These are phyloP conservation scores for Hordeum vulgare DNA, from an alignment of 176 grass and related monocot genomes.

Conservation along the genomic window DNA sequence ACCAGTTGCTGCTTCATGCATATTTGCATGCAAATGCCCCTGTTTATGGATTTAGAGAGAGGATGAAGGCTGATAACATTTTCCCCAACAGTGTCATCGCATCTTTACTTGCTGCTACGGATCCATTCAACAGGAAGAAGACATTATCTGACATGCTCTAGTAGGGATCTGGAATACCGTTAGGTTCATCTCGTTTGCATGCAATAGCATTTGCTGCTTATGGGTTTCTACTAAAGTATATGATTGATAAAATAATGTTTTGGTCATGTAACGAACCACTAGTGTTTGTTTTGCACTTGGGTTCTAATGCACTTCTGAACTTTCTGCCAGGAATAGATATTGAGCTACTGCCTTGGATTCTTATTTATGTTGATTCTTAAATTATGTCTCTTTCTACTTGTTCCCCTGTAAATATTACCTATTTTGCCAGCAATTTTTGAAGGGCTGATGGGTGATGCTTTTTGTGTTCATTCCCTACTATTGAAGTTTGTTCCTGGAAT, in stretches of 20 bases:
- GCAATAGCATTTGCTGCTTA: constrained; percentile 28
- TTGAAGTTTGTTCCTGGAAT: background rate
- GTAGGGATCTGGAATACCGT: constrained; percentile 12
- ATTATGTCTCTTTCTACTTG: background rate
- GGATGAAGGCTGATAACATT: constrained; percentile 82
- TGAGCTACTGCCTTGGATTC: background rate
- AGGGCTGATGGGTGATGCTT: background rate
- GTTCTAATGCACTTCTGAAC: background rate
- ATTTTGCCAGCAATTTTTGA: background rate
- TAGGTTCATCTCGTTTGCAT: background rate
- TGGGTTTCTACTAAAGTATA: constrained; percentile 21
- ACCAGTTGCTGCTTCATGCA: constrained; percentile 64
- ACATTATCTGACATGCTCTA: constrained; percentile 53
- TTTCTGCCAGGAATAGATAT: background rate
- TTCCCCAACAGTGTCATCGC: constrained; percentile 44
- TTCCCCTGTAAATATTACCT: background rate
- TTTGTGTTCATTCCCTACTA: background rate
- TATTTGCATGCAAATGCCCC: constrained; percentile 59
- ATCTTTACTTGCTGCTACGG: constrained; percentile 36
- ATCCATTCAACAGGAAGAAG: constrained; percentile 51
- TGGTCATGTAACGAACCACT: constrained; percentile 26
- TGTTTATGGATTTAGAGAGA: constrained; percentile 75
- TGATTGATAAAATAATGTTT: constrained; percentile 34
- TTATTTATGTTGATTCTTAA: background rate
- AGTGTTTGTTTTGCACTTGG: constrained; percentile 16